Percentiles rank a stretch among this genome's conserved stretches.
phyloP scores from a whole-genome alignment of 371 early-diverging fungal genomes.

The Cladochytrium tenue region DNA sequence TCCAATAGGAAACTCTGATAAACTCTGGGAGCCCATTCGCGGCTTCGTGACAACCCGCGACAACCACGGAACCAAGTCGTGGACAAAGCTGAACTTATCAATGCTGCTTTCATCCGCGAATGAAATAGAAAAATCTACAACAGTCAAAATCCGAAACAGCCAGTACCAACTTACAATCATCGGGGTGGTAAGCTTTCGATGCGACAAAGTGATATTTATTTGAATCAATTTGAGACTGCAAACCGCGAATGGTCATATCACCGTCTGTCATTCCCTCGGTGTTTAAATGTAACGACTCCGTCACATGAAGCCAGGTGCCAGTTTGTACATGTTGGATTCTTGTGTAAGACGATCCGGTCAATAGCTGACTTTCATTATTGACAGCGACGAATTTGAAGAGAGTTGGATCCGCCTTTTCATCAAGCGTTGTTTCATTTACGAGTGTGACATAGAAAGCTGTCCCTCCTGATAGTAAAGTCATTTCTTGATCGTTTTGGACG shows the following conservation, averaged over 20 bases:
- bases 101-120: conserved; percentile 12
- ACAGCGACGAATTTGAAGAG: conserved; percentile 41
- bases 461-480: neutral
- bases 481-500: conserved; percentile 24
- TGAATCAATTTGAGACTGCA: neutral
- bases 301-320: conserved; percentile 59
- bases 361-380: conserved; percentile 31
- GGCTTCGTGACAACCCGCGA: conserved; percentile 9
- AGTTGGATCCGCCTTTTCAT: conserved; percentile 30
- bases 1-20: neutral
- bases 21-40: conserved; percentile 14
- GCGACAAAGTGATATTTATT: conserved; percentile 15
- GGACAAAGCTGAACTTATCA: conserved; percentile 19
- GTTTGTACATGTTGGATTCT: conserved; percentile 51
- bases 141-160: neutral
- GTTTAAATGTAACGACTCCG: conserved; percentile 10
- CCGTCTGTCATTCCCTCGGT: neutral
- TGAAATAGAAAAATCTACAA: conserved; percentile 27
- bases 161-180: conserved; percentile 22
- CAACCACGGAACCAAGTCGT: conserved; percentile 17
- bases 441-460: neutral
- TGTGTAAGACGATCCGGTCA: conserved; percentile 42
- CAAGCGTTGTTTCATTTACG: neutral
- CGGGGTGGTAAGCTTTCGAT: conserved; percentile 8
- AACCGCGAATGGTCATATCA: neutral